Evolutionary conservation across 2,329 filamentous ascomycete genomes (phyloP), one percentile per base, ranked within the genome.

Genomic region (Aspergillus luchuensis): DNA sequence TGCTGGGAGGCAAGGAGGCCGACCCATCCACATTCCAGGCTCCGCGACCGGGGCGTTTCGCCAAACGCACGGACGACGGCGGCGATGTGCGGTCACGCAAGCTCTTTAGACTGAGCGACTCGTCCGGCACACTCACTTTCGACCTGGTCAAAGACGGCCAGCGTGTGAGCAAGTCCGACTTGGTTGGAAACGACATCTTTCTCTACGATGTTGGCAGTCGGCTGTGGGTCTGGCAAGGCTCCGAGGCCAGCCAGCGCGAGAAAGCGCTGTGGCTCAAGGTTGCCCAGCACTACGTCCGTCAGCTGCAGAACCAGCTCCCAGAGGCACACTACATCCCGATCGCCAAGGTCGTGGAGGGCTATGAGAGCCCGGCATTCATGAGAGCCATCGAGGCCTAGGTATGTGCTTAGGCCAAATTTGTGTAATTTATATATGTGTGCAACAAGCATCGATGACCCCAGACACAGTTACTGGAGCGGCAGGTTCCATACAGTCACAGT

Each of bases 181-280:
- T 90, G 6, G 81, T 87, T 62, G 80, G 80, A 43, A 78, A 81
- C 49, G 87, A 89, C 66, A 82, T 90, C 5, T 90, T 89, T 67
- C 71, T 90, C 19, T 78, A 88, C 61, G 85, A 88, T 65, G 80
- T 78, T 0, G 86, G 86, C 6, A 81, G 72, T 54, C 76, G 76
- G 7, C 77, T 90, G 36, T 90, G 87, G 87, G 85, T 90, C 2
- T 90, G 88, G 88, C 82, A 88, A 67, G 88, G 88, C 0, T 73
- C 75, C 2, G 77, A 78, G 1, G 86, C 87, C 8, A 89, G 87
- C 71, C 74, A 74, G 36, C 74, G 72, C 1, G 88, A 90, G 75
- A 87, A 81, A 72, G 80, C 83, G 5, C 78, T 79, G 71, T 90
- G 88, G 88, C 59, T 74, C 52, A 73, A 68, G 56, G 69, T 73